Base-by-base conservation (phyloP, 208 protist species). In the Leishmania tarentolae region DNA sequence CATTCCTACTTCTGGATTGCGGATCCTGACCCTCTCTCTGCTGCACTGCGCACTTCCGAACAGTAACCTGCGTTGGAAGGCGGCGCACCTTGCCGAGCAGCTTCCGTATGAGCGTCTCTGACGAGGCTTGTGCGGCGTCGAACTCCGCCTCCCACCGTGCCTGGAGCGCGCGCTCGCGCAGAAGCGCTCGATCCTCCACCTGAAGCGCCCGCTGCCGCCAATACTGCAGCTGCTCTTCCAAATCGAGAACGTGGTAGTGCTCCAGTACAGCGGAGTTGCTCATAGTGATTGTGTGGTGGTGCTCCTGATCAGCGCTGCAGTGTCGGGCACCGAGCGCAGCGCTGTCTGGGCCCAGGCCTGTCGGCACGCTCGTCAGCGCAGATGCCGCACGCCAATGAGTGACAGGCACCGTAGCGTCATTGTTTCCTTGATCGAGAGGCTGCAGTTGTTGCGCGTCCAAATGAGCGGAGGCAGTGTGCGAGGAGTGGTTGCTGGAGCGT, bases 181-280 rank as follows among this genome's bases (percentile, higher is more conserved):
- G 77, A 46, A 82, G 66, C 15, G 40, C 75, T 9, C 56, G 65
- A 11, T 74, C 50, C 78, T 81, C 82, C 40, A 75, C 65, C 42
- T 66, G 31, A 63, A 86, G 66, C 13, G 82, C 82, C 19, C 74
- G 82, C 71, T 82, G 53, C 73, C 82, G 78, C 82, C 82, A 86
- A 59, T 82, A 82, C 37, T 76, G 78, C 65, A 86, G 78, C 78
- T 82, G 77, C 35, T 86, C 82, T 59, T 86, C 82, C 21, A 86
- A 52, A 56, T 86, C 82, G 15, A 78, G 40, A 24, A 86, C 42
- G 75, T 82, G 82, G 57, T 86, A 82, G 72, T 81, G 82, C 66
- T 81, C 82, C 42, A 79, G 52, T 2, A 68, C 40, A 0, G 61
- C 78, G 1, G 73, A 56, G 50, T 35, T 37, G 71, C 71, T 28